Conservation (phyloP, 2,329 filamentous ascomycete species). For the Claviceps africana region DNA sequence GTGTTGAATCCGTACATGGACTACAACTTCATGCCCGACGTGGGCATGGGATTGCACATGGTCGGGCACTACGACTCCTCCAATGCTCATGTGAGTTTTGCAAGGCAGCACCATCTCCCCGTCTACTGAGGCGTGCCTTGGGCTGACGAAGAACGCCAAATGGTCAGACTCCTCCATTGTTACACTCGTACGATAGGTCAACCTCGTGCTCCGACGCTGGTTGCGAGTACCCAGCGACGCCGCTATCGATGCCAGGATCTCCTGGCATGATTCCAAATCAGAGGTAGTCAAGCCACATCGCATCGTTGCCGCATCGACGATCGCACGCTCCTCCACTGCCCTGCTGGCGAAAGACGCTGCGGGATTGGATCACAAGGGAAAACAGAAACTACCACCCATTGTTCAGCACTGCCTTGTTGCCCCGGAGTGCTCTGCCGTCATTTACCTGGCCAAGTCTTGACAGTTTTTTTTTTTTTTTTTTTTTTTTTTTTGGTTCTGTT, state of each 20-base stretch:
- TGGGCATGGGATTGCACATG: constrained; percentile 53
- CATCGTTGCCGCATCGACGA: no score
- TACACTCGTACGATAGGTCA: constrained; percentile 58
- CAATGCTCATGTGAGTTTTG: constrained; percentile 59
- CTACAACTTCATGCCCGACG: constrained; percentile 50
- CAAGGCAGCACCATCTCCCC: constrained; percentile 24
- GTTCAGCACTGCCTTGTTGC: neutral
- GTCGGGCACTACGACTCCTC: constrained; percentile 51
- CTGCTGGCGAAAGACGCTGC: neutral
- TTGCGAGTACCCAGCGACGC: constrained; percentile 55
- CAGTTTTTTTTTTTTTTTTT: neutral
- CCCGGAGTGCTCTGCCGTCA: neutral
- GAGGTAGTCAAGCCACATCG: constrained; percentile 2
- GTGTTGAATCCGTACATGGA: constrained; percentile 52
- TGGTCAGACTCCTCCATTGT: constrained; percentile 59
- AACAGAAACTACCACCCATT: neutral
- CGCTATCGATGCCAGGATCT: constrained; percentile 58
- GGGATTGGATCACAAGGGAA: neutral
- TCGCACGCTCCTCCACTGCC: no score
- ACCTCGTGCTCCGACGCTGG: constrained; percentile 46
- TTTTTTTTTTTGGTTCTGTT: neutral
- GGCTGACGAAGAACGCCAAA: constrained; percentile 27
- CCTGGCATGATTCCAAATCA: constrained; percentile 34
- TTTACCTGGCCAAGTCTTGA: neutral
- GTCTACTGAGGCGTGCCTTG: constrained; percentile 27